Evolutionary conservation across 768 basidiomycete species (phyloP).

Genomic region (Bullera alba): DNA sequence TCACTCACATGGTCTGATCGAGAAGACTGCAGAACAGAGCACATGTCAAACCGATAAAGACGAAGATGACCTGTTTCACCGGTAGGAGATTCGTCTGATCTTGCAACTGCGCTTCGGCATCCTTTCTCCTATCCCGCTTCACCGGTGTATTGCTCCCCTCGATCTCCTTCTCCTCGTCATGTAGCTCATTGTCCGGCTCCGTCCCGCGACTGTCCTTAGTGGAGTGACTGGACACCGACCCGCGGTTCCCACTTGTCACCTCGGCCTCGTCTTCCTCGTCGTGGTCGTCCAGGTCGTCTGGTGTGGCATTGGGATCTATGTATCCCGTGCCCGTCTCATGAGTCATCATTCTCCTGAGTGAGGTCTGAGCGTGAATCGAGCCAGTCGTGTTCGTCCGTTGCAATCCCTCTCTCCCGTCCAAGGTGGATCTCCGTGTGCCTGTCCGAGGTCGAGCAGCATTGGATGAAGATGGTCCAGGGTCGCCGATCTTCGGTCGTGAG

Average conservation of each 20-base stretch:
- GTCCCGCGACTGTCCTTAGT: neutral
- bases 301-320: conserved; percentile 2
- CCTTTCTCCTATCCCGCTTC: conserved; percentile 17
- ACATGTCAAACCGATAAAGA: conserved; percentile 58
- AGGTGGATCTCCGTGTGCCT: no score
- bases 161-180: conserved; percentile 4
- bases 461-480: no score
- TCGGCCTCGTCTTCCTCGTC: conserved; percentile 24
- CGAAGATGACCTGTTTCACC: conserved; percentile 57
- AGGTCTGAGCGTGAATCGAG: conserved; percentile 28
- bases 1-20: conserved; percentile 58
- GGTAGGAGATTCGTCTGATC: conserved; percentile 74
- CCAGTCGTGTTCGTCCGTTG: conserved; percentile 6
- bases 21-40: conserved; percentile 60
- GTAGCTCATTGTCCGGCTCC: neutral
- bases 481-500: no score
- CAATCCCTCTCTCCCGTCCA: no score
- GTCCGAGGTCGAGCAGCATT: no score
- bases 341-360: conserved; percentile 35
- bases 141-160: conserved; percentile 3
- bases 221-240: neutral
- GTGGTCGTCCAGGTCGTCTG: conserved; percentile 9
- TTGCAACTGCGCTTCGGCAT: conserved; percentile 49
- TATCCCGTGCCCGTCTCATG: conserved; percentile 32
- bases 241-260: conserved; percentile 1